These are phyloP conservation scores for Suillus spraguei DNA, from an alignment of 768 basidiomycete genomes.

Conservation along the genomic window DNA sequence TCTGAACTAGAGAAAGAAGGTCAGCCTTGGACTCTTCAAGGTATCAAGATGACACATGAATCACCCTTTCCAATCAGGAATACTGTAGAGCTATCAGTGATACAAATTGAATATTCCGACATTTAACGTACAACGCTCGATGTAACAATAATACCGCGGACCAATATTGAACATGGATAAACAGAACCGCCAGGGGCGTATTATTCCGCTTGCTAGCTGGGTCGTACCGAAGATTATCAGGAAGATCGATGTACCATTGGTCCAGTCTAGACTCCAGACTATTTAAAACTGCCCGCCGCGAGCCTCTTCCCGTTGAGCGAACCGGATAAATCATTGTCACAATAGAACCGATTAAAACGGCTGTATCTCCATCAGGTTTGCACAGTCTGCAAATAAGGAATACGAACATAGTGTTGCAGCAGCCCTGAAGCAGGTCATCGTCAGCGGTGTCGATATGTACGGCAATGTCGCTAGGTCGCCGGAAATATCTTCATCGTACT, in stretches of 20 bases:
- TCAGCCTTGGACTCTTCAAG: slow-evolving; percentile 9
- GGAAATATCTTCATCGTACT: slow-evolving; percentile 58
- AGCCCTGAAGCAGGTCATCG: slow-evolving; percentile 58
- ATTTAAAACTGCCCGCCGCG: slow-evolving; percentile 51
- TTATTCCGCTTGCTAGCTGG: slow-evolving; percentile 50
- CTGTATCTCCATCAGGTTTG: slow-evolving; percentile 38
- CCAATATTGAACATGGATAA: slow-evolving; percentile 78
- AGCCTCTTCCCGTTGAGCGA: slow-evolving; percentile 45
- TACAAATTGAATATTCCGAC: slow-evolving; percentile 2
- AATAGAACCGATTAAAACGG: slow-evolving; percentile 66
- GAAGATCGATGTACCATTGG: slow-evolving; percentile 73
- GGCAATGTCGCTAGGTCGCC: slow-evolving; percentile 41
- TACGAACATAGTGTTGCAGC: slow-evolving; percentile 60
- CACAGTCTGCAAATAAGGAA: slow-evolving; percentile 10
- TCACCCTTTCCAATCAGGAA: slow-evolving; percentile 75
- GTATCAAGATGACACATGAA: slow-evolving; percentile 14
- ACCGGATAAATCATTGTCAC: slow-evolving; percentile 74
- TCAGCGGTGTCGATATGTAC: slow-evolving; percentile 42
- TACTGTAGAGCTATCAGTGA: slow-evolving; percentile 41
- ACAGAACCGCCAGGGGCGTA: slow-evolving; percentile 67
- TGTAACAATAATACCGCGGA: slow-evolving; percentile 72
- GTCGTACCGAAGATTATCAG: slow-evolving; percentile 64
- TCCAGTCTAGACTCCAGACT: slow-evolving; percentile 68
- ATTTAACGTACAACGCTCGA: slow-evolving; percentile 70
- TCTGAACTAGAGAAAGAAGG: slow-evolving; percentile 38